These are phyloP conservation scores for Gaeumannomyces sp. DNA, from an alignment of 2,329 filamentous ascomycete genomes.

Conservation along the genomic window DNA sequence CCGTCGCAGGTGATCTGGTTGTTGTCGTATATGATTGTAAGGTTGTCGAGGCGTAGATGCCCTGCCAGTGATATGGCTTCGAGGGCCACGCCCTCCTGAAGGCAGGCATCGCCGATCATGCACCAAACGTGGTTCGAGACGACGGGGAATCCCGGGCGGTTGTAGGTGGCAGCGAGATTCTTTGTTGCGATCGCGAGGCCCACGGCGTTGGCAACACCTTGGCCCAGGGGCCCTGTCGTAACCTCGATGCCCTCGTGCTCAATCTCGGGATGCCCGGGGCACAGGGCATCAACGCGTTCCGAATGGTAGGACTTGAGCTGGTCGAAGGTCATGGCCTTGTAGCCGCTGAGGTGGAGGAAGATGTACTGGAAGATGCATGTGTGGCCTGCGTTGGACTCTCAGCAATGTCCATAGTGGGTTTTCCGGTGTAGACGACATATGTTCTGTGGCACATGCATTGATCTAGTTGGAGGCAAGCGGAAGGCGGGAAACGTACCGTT, in stretches of 20 bases:
- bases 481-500: constrained; percentile 32
- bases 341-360: constrained; percentile 43
- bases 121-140: constrained; percentile 46
- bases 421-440: not conserved
- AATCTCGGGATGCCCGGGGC: constrained; percentile 49
- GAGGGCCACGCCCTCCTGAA: constrained; percentile 49
- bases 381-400: constrained; percentile 27
- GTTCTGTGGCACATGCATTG: too few relatives aligned
- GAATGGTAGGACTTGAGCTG: constrained; percentile 47
- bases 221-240: constrained; percentile 50
- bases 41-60: constrained; percentile 43
- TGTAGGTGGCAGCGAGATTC: constrained; percentile 44
- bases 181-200: constrained; percentile 50
- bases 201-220: constrained; percentile 51
- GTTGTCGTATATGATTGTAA: constrained; percentile 51
- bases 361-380: constrained; percentile 44
- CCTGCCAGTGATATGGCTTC: constrained; percentile 49
- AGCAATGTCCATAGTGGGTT: not conserved
- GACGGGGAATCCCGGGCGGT: constrained; percentile 39
- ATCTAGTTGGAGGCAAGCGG: not conserved
- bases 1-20: constrained; percentile 53
- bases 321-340: constrained; percentile 43
- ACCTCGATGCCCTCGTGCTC: constrained; percentile 50
- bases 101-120: constrained; percentile 48
- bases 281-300: constrained; percentile 33